Base-by-base conservation (phyloP, 2,329 filamentous ascomycete genomes). In the Beauveria bassiana region DNA sequence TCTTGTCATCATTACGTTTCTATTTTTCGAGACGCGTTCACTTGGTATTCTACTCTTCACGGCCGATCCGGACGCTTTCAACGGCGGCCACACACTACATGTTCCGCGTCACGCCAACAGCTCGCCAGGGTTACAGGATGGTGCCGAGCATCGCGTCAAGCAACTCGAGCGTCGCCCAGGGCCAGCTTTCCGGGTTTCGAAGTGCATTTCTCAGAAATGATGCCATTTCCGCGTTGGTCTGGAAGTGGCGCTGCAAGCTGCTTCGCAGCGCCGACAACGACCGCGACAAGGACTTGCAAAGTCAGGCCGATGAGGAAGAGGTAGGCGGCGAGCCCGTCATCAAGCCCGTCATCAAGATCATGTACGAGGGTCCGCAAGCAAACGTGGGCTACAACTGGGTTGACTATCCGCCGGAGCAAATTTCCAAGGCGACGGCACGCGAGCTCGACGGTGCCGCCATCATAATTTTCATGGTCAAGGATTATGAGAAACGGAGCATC, bases 401-500 rank as follows among this genome's bases (percentile, higher is more conserved):
- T 38, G 71, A 75, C 61, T 74, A 73, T 57, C 76, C 77, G 3
- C 77, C 77, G 42, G 74, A 72, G 63, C 74, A 77, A 68, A 67
- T 77, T 59, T 76, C 72, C 68, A 77, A 76, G 61, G 69, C 70
- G 26, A 70, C 68, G 3, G 67, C 70, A 52, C 70, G 70, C 46
- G 71, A 68, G 7, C 71, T 78, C 49, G 73, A 75, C 53, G 70
- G 73, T 3, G 72, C 75, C 16, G 76, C 78, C 62, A 76, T 81
- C 70, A 77, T 74, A 63, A 69, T 79, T 22, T 80, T 72, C 75
- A 79, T 78, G 71, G 65, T 76, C 70, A 78, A 77, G 65, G 77
- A 80, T 65, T 62, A 62, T 28, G 66, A 67, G 10, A 78, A 79
- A 70, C 70, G 73, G 4, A 69, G 73, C 60, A 70, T 79, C 43